Conservation (phyloP, 371 early-diverging fungal species). For the Paraphysoderma sedebokerense region DNA sequence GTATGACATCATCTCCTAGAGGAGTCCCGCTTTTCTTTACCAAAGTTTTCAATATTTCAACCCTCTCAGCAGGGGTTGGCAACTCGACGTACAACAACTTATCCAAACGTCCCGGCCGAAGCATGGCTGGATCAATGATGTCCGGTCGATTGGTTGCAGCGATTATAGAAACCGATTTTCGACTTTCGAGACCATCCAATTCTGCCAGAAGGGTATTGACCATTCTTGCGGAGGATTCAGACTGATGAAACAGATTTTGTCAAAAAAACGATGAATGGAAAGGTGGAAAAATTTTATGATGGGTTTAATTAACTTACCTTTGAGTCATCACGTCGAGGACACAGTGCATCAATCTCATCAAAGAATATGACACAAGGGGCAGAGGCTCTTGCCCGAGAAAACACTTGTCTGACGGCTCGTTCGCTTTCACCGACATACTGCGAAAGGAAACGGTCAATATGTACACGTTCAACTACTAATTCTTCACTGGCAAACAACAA, state of each 20-base stretch:
- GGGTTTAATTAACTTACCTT: slow-evolving; percentile 29
- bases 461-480: not conserved
- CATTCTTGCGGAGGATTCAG: slow-evolving; percentile 80
- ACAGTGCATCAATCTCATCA: slow-evolving; percentile 99
- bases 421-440: slow-evolving; percentile 99
- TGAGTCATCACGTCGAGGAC: slow-evolving; percentile 44
- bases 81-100: slow-evolving; percentile 92
- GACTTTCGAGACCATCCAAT: slow-evolving; percentile 90
- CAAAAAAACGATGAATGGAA: slow-evolving; percentile 2
- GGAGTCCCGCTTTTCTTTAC: slow-evolving; percentile 53
- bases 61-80: slow-evolving; percentile 67
- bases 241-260: slow-evolving; percentile 18
- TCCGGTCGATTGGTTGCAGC: slow-evolving; percentile 99
- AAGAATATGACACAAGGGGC: slow-evolving; percentile 96
- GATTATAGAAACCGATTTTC: slow-evolving; percentile 86
- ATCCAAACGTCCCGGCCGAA: slow-evolving; percentile 97
- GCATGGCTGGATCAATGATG: slow-evolving; percentile 88
- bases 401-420: slow-evolving; percentile 92
- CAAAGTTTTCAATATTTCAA: slow-evolving; percentile 72
- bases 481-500: not conserved
- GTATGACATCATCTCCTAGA: slow-evolving; percentile 40
- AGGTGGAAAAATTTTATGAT: slow-evolving; percentile 1
- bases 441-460: too few relatives aligned
- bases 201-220: slow-evolving; percentile 97
- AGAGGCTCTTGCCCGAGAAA: slow-evolving; percentile 88